Base-by-base conservation (phyloP, 1,284 basidiomycete genomes). In the Trichosporon inkin region DNA sequence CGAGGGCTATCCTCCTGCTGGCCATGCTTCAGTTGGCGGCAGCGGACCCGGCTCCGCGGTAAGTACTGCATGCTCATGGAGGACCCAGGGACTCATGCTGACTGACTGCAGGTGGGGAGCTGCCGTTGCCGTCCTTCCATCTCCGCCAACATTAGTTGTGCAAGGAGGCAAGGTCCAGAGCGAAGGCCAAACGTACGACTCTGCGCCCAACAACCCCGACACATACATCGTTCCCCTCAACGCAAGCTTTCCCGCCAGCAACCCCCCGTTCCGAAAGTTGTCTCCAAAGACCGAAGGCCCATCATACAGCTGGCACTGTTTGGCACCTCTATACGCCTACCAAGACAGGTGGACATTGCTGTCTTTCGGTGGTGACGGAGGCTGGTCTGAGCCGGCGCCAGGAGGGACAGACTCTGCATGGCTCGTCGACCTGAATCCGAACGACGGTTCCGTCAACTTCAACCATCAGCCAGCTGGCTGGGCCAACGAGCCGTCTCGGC, bases 91-190 rank as follows among this genome's bases (percentile, higher is more conserved):
- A 8, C 22, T 3, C 11, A 11, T 4, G 38, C 56, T 62, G 14
- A 62, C 61, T 37, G 14, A 6, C 35, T 7, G 6, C 51, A 92
- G 90, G 81, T 93, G 90, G 90, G 90, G 87, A 37, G 88, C 90
- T 64, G 88, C 88, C 10, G 78, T 80, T 1, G 82, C 84, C 20
- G 71, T 87, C 49, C 76, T 89, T 20, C 81, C 84, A 64, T 68
- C 70, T 1, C 69, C 72, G 0, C 82, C 85, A 60, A 80, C 82
- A 7, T 79, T 92, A 39, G 85, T 85, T 72, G 78, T 92, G 40
- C 86, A 88, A 61, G 90, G 90, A 28, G 90, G 90, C 58, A 86
- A 89, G 71, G 86, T 84, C 73, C 80, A 82, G 17, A 84, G 78
- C 73, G 86, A 87, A 69, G 72, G 81, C 10, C 88, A 82, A 71